phyloP scores from a whole-genome alignment of 139 green algal genomes.

The Pseudopediastrum boryanum region DNA sequence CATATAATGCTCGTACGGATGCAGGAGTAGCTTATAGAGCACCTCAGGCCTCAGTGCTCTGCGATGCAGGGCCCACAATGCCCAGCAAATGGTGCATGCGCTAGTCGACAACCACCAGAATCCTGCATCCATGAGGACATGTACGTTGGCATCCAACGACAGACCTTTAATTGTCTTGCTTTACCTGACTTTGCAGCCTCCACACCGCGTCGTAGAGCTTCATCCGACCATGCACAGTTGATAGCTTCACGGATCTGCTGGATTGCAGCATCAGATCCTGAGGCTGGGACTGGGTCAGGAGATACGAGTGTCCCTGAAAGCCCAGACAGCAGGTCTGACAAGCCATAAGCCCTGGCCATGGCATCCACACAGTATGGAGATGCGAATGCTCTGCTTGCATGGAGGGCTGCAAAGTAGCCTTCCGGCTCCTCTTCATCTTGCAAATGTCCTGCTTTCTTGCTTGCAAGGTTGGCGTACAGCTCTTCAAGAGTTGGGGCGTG shows the following conservation, averaged over 20 bases:
- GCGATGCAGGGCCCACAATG: neutral
- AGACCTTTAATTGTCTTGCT: neutral
- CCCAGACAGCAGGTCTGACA: conserved; percentile 3
- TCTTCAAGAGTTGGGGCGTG: too few species aligned
- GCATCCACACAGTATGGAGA: conserved; percentile 33
- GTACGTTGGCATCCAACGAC: neutral
- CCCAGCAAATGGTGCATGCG: neutral
- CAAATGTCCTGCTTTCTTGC: too few species aligned
- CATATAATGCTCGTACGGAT: neutral
- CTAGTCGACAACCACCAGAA: neutral
- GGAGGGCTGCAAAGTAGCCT: conserved; percentile 15
- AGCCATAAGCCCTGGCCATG: conserved; percentile 32
- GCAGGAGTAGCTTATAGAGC: neutral
- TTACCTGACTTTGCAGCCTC: conserved; percentile 37
- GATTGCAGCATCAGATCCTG: conserved; percentile 1
- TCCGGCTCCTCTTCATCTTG: neutral
- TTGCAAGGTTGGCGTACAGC: too few species aligned
- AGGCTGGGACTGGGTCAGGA: neutral
- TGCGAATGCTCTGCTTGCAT: conserved; percentile 14
- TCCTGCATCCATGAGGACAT: neutral
- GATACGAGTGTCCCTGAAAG: conserved; percentile 21
- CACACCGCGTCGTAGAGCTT: conserved; percentile 43
- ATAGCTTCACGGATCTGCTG: conserved; percentile 25
- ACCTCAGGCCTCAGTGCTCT: neutral
- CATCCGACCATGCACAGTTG: conserved; percentile 41